Percentiles rank a stretch among this genome's conserved stretches.
phyloP scores from a whole-genome alignment of 805 yeast species.

The Candida tibetensis region DNA sequence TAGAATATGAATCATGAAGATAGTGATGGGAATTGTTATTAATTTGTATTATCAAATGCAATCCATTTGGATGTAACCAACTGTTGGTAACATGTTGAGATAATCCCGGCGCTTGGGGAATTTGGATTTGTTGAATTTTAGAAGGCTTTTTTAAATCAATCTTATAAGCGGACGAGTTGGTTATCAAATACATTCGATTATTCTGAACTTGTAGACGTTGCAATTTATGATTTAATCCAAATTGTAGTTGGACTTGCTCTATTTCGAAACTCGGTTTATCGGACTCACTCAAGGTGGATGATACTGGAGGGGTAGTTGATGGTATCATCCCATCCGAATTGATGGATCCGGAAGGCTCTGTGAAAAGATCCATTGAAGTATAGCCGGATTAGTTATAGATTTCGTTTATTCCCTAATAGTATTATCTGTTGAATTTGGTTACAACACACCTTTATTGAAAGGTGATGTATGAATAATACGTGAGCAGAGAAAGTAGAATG shows the following conservation, averaged over 20 bases:
- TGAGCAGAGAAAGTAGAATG: no score
- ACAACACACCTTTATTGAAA: neutral
- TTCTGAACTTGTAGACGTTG: conserved; percentile 27
- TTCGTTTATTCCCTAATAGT: neutral
- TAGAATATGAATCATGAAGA: conserved; percentile 28
- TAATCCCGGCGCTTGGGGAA: conserved; percentile 15
- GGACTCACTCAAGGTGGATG: conserved; percentile 1
- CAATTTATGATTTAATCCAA: conserved; percentile 27
- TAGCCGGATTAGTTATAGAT: no score
- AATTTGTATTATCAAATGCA: conserved; percentile 30
- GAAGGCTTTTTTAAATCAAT: conserved; percentile 39
- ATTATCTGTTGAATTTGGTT: neutral
- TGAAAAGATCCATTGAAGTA: neutral
- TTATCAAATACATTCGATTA: conserved; percentile 34
- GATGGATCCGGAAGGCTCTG: neutral
- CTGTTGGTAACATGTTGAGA: conserved; percentile 18
- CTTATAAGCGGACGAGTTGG: conserved; percentile 19
- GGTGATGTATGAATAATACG: no score
- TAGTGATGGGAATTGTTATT: conserved; percentile 25
- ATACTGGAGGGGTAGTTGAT: neutral
- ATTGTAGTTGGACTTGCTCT: conserved; percentile 41
- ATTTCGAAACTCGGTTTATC: conserved; percentile 26
- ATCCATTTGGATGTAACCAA: conserved; percentile 41
- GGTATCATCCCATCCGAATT: neutral
- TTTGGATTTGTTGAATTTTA: conserved; percentile 21